Conservation (phyloP, 2,329 filamentous ascomycete genomes). For the Pseudocercospora eumusae region DNA sequence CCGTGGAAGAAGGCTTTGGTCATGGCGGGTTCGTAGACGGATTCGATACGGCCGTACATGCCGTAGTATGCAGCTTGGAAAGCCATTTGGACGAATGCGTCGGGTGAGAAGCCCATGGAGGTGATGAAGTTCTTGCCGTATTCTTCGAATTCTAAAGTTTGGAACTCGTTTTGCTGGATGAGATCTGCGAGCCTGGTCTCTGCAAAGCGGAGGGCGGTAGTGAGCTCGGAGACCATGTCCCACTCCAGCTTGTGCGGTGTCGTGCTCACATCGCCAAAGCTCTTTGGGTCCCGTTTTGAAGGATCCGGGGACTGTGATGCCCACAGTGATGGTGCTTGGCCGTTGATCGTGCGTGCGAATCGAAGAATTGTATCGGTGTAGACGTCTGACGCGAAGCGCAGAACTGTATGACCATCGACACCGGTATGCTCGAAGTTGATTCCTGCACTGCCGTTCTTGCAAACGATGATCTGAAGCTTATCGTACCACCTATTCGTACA, state of each 20-base stretch:
- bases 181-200: constrained; percentile 92
- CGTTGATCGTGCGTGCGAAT: constrained; percentile 93
- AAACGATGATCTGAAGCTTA: constrained; percentile 98
- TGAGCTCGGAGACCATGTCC: constrained; percentile 93
- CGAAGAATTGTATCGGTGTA: constrained; percentile 97
- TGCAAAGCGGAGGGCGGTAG: constrained; percentile 88
- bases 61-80: constrained; percentile 98
- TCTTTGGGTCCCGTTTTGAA: constrained; percentile 83
- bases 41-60: constrained; percentile 89
- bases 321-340: constrained; percentile 88
- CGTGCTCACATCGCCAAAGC: constrained; percentile 89
- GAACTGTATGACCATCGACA: constrained; percentile 93
- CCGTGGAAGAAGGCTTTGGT: constrained; percentile 93
- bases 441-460: constrained; percentile 95
- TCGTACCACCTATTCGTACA: constrained; percentile 99
- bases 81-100: constrained; percentile 98
- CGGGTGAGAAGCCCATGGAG: constrained; percentile 92
- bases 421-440: constrained; percentile 99
- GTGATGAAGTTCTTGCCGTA: constrained; percentile 99
- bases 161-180: constrained; percentile 94
- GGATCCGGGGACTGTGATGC: constrained; percentile 87
- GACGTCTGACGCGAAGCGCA: constrained; percentile 92
- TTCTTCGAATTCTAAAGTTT: constrained; percentile 81
- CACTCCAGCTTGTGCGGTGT: constrained; percentile 96
- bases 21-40: constrained; percentile 97